These are phyloP conservation scores for Thraustotheca clavata DNA, from an alignment of 352 stramenopile genomes.

Conservation along the genomic window DNA sequence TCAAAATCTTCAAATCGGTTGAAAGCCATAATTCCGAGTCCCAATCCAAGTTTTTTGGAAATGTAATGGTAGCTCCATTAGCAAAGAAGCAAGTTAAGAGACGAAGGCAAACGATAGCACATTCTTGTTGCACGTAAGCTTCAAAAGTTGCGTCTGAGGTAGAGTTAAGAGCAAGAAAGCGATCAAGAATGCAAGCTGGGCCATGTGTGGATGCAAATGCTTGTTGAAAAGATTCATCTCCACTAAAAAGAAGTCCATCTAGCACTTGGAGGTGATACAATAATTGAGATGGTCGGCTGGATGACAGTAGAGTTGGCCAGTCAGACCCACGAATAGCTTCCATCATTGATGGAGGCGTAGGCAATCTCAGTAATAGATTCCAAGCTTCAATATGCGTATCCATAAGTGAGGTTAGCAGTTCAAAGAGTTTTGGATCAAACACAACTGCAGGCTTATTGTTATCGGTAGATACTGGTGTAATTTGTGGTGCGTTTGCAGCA, in stretches of 20 bases:
- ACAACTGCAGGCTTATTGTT: neutral
- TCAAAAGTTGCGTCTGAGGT: neutral
- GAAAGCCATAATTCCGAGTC: slow-evolving; percentile 3
- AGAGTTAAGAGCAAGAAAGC: neutral
- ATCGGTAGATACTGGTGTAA: neutral
- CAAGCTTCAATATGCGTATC: slow-evolving; percentile 16
- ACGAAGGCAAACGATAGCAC: neutral
- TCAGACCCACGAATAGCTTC: neutral
- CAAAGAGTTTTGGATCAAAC: neutral
- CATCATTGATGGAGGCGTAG: neutral
- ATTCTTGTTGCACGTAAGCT: slow-evolving; percentile 2
- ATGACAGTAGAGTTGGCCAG: slow-evolving; percentile 3
- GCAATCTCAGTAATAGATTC: slow-evolving; percentile 14
- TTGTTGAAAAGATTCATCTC: neutral
- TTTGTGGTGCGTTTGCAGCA: neutral
- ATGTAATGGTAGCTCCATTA: neutral
- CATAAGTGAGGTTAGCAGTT: neutral
- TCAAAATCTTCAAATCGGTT: neutral
- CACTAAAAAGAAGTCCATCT: neutral
- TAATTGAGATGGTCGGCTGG: neutral
- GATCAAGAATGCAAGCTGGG: slow-evolving; percentile 8
- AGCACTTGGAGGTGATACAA: slow-evolving; percentile 18
- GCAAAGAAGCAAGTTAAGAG: neutral
- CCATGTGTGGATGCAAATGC: slow-evolving; percentile 10
- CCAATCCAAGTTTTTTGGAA: slow-evolving; percentile 4